Evolutionary conservation across 768 basidiomycete genomes (phyloP), one percentile per base, ranked within the genome.

Genomic region (Russula earlei): DNA sequence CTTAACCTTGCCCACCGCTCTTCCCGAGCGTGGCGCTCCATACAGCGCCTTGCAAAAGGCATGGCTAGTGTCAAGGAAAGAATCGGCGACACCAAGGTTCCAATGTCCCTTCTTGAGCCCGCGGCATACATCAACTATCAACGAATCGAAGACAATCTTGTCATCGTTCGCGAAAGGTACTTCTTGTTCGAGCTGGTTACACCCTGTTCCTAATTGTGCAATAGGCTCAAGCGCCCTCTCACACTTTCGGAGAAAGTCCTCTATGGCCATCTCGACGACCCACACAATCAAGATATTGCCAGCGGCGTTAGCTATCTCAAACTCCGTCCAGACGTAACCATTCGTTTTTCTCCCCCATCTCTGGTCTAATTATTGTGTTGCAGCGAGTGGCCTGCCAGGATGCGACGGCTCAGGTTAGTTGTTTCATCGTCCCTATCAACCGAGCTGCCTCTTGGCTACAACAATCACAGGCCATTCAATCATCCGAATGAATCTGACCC

Each of bases 231-330:
- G 65, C 88, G 91, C 34, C 93, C 93, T 41, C 73, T 96, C 71
- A 96, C 94, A 15, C 73, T 95, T 64, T 93, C 94, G 56, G 94
- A 97, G 73, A 96, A 97, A 82, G 87, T 96, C 67, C 77, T 97
- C 38, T 99, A 99, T 71, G 96, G 96, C 55, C 96, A 99, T 76
- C 80, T 98, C 64, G 95, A 97, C 72, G 89, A 97, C 72, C 84
- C 95, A 52, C 84, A 85, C 63, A 80, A 83, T 66, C 91, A 93
- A 70, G 90, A 94, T 66, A 88, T 99, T 67, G 80, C 81, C 56
- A 87, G 95, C 49, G 96, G 96, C 54, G 79, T 78, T 52, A 94
- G 91, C 69, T 98, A 99, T 76, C 84, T 99, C 72, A 97, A 92
- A 75, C 85, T 99, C 43, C 84, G 96, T 62, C 95, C 96, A 37